Conservation (phyloP, 1,139 yeast genomes). For the Pichia kudriavzevii region DNA sequence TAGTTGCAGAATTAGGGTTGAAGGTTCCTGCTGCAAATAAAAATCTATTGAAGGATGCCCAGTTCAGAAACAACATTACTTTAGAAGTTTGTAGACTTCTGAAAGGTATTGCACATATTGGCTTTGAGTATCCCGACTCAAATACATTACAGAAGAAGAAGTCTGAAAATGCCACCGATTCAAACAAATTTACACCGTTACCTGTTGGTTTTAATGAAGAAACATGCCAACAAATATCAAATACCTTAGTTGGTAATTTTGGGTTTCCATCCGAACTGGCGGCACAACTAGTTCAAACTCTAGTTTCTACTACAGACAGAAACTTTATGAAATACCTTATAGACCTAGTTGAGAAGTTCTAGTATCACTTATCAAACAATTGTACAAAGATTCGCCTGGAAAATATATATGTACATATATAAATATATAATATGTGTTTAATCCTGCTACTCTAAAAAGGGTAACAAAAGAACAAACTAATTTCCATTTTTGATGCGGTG, state of each 20-base stretch:
- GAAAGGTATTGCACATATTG: slow-evolving; percentile 45
- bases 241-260: slow-evolving; percentile 41
- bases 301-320: slow-evolving; percentile 48
- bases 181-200: background rate
- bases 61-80: slow-evolving; percentile 61
- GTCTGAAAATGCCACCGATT: slow-evolving; percentile 25
- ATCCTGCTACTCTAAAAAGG: no score
- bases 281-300: slow-evolving; percentile 48
- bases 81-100: slow-evolving; percentile 64
- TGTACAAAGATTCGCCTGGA: no score
- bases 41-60: slow-evolving; percentile 70
- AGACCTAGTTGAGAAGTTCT: slow-evolving; percentile 39
- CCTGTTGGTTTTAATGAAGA: slow-evolving; percentile 20
- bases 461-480: no score
- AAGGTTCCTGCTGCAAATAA: slow-evolving; percentile 36
- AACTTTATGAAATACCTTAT: slow-evolving; percentile 60
- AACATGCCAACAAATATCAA: slow-evolving; percentile 24
- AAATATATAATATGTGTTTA: no score
- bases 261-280: slow-evolving; percentile 51
- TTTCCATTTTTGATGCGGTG: no score
- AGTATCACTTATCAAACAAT: no score
- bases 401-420: no score
- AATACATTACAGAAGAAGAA: slow-evolving; percentile 19
- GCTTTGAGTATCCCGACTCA: slow-evolving; percentile 26
- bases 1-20: slow-evolving; percentile 75